Evolutionary conservation across 2,329 filamentous ascomycete species (phyloP), one percentile per base, ranked within the genome.

Genomic region (Pseudocercospora pini-densiflorae): DNA sequence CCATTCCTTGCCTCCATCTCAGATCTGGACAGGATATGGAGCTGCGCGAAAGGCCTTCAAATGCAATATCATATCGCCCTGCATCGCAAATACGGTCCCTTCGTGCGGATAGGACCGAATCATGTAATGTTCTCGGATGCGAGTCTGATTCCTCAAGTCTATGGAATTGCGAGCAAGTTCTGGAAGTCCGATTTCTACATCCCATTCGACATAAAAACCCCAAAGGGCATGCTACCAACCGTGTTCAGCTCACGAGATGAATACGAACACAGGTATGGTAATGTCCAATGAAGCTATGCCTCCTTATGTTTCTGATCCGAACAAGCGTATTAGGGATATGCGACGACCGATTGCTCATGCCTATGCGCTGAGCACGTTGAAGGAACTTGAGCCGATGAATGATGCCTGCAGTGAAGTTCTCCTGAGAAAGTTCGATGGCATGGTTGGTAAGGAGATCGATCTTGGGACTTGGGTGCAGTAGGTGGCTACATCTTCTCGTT

Each of bases 101-200:
- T 94, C 0, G 88, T 94, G 27, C 86, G 92, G 24, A 89, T 94
- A 71, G 89, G 91, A 72, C 91, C 92, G 0, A 88, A 91, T 70
- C 90, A 93, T 73, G 83, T 93, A 71, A 91, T 89, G 65, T 82
- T 94, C 59, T 89, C 87, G 63, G 90, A 93, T 72, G 89, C 89
- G 36, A 82, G 81, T 9, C 89, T 89, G 6, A 92, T 94, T 59
- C 82, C 84, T 14, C 62, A 61, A 7, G 65, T 76, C 40, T 75
- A 94, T 70, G 90, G 90, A 9, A 69, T 75, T 19, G 91, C 91
- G 53, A 67, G 66, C 31, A 63, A 63, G 23, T 67, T 40, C 12
- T 65, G 62, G 49, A 70, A 68, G 21, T 67, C 61, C 24, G 60
- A 69, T n/a, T 72, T 69, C 53, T 69, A 70, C 51, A 53, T 40